Evolutionary conservation across 2,329 filamentous ascomycete genomes (phyloP).

Genomic region (Xylaria sp.): DNA sequence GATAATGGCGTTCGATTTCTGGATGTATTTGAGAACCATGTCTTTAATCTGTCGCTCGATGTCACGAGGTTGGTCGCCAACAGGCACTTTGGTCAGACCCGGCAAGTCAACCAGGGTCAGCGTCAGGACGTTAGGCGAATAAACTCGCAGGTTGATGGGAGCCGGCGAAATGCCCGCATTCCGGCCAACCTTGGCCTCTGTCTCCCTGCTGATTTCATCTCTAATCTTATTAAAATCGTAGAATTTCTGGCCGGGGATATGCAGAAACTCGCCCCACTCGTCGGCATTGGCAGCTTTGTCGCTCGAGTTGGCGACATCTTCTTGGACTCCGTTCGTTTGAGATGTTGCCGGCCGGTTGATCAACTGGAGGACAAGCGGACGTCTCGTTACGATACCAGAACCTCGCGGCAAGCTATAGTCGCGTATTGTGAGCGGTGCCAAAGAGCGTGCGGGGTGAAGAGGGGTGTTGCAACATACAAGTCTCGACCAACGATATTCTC

Average conservation of each 20-base stretch:
- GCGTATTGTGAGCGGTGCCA: constrained; percentile 18
- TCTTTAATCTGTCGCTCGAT: constrained; percentile 97
- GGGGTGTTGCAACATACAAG: constrained; percentile 75
- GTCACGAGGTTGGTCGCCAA: constrained; percentile 95
- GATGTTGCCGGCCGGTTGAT: constrained; percentile 82
- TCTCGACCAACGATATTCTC: constrained; percentile 99
- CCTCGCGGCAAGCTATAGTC: constrained; percentile 85
- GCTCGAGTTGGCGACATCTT: constrained; percentile 72
- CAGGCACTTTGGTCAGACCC: constrained; percentile 94
- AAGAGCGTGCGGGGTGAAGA: constrained; percentile 3
- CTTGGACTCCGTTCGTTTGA: constrained; percentile 78
- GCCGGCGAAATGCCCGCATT: constrained; percentile 97
- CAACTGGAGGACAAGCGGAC: constrained; percentile 95
- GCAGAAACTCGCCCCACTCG: constrained; percentile 99
- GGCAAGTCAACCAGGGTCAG: constrained; percentile 96
- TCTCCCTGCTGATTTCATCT: constrained; percentile 97
- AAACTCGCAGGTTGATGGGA: constrained; percentile 97
- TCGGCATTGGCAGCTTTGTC: constrained; percentile 92
- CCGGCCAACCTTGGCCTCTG: constrained; percentile 92
- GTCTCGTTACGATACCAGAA: constrained; percentile 95
- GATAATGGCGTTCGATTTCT: constrained; percentile 98
- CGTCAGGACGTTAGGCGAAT: constrained; percentile 97
- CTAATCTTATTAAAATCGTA: constrained; percentile 98
- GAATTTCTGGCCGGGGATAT: constrained; percentile 97
- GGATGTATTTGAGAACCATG: constrained; percentile 99